These are phyloP conservation scores for Epichloe bromicola DNA, from an alignment of 2,329 filamentous ascomycete species.

Conservation along the genomic window DNA sequence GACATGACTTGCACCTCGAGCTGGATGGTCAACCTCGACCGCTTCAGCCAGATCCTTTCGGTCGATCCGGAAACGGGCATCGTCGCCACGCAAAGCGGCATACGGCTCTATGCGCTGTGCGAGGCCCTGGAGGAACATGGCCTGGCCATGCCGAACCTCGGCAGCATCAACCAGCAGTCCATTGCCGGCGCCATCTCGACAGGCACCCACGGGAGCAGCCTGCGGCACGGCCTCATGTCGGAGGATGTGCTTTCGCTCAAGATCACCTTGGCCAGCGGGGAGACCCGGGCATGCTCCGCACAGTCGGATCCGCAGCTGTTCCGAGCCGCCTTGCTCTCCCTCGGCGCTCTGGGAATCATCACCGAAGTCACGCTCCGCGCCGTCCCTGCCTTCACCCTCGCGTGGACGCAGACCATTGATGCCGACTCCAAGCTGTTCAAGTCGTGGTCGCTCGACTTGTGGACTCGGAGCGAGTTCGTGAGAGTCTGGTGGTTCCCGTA, in stretches of 20 bases:
- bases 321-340: slow-evolving; percentile 71
- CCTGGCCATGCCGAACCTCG: slow-evolving; percentile 79
- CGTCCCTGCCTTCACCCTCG: slow-evolving; percentile 67
- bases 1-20: slow-evolving; percentile 85
- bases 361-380: slow-evolving; percentile 79
- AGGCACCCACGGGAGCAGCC: slow-evolving; percentile 81
- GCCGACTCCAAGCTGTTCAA: slow-evolving; percentile 54
- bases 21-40: slow-evolving; percentile 90
- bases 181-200: slow-evolving; percentile 87
- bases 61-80: slow-evolving; percentile 53
- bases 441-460: slow-evolving; percentile 61
- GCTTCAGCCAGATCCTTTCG: slow-evolving; percentile 58
- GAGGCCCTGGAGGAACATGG: slow-evolving; percentile 60
- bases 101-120: slow-evolving; percentile 64
- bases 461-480: slow-evolving; percentile 78
- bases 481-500: slow-evolving; percentile 98
- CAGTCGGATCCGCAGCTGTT: slow-evolving; percentile 67
- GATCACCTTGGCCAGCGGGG: slow-evolving; percentile 72
- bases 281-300: slow-evolving; percentile 56
- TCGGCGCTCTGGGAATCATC: slow-evolving; percentile 84
- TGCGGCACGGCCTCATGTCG: slow-evolving; percentile 72
- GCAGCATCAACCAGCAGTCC: slow-evolving; percentile 90
- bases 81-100: slow-evolving; percentile 76
- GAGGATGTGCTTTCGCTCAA: slow-evolving; percentile 63
- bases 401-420: slow-evolving; percentile 73